Conservation (phyloP, 176 grass and related monocot species). For the Aegilops umbellulata region DNA sequence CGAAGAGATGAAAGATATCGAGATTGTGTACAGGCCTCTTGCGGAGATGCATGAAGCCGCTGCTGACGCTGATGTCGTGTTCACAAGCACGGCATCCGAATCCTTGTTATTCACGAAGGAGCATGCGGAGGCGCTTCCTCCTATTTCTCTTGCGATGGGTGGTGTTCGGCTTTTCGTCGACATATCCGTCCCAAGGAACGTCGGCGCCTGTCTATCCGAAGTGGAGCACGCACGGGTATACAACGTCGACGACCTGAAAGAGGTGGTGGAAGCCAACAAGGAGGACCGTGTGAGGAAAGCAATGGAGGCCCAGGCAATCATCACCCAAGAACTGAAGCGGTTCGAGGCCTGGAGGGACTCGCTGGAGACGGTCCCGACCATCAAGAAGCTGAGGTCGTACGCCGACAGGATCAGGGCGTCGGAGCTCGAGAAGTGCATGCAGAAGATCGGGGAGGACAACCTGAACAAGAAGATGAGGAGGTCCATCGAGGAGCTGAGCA, state of each 20-base stretch:
- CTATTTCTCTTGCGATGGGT: conserved; percentile 50
- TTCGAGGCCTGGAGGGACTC: conserved; percentile 93
- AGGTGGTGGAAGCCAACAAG: conserved; percentile 90
- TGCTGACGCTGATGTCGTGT: conserved; percentile 65
- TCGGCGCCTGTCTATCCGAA: conserved; percentile 57
- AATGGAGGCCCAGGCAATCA: conserved; percentile 76
- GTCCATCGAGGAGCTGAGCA: conserved; percentile 77
- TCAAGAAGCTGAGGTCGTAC: conserved; percentile 82
- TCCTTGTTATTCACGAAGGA: conserved; percentile 68
- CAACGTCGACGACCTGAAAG: conserved; percentile 88
- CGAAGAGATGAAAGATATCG: conserved; percentile 69
- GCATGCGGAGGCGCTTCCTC: conserved; percentile 43
- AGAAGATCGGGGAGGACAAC: conserved; percentile 63
- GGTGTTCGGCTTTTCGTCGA: conserved; percentile 63
- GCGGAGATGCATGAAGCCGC: conserved; percentile 73
- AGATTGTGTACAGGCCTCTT: conserved; percentile 78
- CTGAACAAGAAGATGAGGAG: conserved; percentile 79
- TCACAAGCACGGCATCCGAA: conserved; percentile 85
- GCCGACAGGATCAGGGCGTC: conserved; percentile 77
- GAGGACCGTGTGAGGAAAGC: conserved; percentile 81
- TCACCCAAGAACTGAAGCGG: conserved; percentile 61
- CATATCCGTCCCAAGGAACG: conserved; percentile 88
- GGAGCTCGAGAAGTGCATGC: conserved; percentile 83
- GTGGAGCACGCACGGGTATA: conserved; percentile 48
- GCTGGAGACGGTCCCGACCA: conserved; percentile 77